Evolutionary conservation across 1,284 basidiomycete genomes (phyloP), one percentile per base, ranked within the genome.

Genomic region (Golubevia sp.): DNA sequence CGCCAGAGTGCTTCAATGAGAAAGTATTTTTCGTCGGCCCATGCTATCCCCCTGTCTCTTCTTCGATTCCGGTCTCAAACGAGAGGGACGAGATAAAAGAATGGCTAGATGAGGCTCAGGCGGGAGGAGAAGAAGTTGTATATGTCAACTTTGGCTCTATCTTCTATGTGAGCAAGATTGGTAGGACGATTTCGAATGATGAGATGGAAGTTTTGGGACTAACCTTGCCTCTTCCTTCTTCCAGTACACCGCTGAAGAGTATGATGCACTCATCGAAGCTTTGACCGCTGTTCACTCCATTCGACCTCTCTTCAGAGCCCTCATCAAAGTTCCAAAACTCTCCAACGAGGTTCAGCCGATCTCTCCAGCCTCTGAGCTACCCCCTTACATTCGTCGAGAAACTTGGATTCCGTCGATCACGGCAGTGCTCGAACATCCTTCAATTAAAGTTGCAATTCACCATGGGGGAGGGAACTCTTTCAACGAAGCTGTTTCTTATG

Each of bases 61-160:
- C 61, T 26, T 49, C 48, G 49, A n/a, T 49, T 55, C 18, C 49
- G 21, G 48, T 38, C 21, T 8, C n/a, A 13, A 5, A 55, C 5
- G 21, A 23, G 24, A 24, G n/a, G 3, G 66, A 68, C 24, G 53
- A 61, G 21, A 56, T 66, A 3, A 69, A 59, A 55, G 50, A 34
- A 2, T 77, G 73, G 71, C 58, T 77, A 58, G 72, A 74, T 48
- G 61, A 67, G 8, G 74, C 72, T 13, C 59, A 62, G 21, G 30
- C 49, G 4, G 63, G 64, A 2, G 67, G 67, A 34, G 64, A 73
- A 57, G 68, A 66, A 23, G 74, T 80, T 18, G 61, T 80, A 20
- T 80, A 78, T 51, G 66, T 80, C 53, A 80, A 80, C 66, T 73
- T 80, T 71, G 77, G 77, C n/a, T 74, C 70, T 60, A 78, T 80